phyloP scores from a whole-genome alignment of 768 basidiomycete species.

The Tylopilus felleus region DNA sequence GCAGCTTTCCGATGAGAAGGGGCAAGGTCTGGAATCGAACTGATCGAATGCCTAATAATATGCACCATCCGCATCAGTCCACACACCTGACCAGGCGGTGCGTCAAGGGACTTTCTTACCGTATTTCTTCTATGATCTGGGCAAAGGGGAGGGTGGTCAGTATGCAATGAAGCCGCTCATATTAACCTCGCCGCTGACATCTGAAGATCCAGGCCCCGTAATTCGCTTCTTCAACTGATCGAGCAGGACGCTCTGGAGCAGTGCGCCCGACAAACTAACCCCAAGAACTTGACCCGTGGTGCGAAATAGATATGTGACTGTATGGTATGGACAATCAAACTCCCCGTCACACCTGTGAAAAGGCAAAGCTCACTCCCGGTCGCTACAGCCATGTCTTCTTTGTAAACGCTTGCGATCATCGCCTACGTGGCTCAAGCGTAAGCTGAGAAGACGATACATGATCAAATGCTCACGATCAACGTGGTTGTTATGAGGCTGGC shows the following conservation, averaged over 20 bases:
- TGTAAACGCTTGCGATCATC: constrained; percentile 78
- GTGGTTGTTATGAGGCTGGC: constrained; percentile 84
- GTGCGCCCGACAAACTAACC: constrained; percentile 80
- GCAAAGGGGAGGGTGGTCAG: constrained; percentile 21
- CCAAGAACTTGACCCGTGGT: constrained; percentile 95
- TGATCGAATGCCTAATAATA: constrained; percentile 59
- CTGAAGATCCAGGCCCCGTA: constrained; percentile 65
- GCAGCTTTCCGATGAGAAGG: constrained; percentile 57
- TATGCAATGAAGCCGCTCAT: constrained; percentile 19
- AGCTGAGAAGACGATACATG: constrained; percentile 4
- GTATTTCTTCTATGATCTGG: constrained; percentile 72
- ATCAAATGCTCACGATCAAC: constrained; percentile 58
- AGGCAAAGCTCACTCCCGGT: constrained; percentile 70
- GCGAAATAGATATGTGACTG: constrained; percentile 91
- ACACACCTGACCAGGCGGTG: constrained; percentile 11
- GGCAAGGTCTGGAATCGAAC: constrained; percentile 63
- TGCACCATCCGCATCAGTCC: constrained; percentile 11
- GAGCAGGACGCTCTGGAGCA: constrained; percentile 78
- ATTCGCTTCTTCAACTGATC: constrained; percentile 70
- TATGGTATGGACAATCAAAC: constrained; percentile 6
- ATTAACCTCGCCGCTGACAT: constrained; percentile 49
- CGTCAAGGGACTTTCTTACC: constrained; percentile 36
- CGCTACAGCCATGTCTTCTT: constrained; percentile 82
- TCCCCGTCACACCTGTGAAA: constrained; percentile 2
- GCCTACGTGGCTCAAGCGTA: constrained; percentile 47